A percentile compares a stretch with the other conserved stretches of the same genome.
Conservation (phyloP, 2,329 filamentous ascomycete species). For the Thelonectria rubi region DNA sequence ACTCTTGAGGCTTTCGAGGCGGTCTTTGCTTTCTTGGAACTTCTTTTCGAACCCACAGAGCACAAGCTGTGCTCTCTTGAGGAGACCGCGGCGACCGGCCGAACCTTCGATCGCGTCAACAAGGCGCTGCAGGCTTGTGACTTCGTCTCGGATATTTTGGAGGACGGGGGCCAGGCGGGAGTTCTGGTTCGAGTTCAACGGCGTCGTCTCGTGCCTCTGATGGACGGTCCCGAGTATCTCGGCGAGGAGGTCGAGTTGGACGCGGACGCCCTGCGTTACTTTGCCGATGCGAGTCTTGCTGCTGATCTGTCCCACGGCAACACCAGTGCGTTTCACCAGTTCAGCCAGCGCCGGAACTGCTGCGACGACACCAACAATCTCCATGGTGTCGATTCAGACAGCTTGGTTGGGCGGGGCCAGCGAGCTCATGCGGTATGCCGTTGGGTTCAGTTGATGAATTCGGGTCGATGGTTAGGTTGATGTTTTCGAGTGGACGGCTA, state of each 20-base stretch:
- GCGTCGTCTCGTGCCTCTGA: neutral
- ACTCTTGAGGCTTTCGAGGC: neutral
- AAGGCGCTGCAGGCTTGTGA: neutral
- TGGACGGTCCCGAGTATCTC: neutral
- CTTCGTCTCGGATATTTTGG: neutral
- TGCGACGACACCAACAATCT: neutral
- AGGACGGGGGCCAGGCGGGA: neutral
- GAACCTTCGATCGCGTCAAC: neutral
- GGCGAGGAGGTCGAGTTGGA: slow-evolving; percentile 10
- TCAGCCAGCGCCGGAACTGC: neutral
- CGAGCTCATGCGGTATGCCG: too few relatives aligned
- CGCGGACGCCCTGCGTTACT: neutral
- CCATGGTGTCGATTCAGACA: neutral
- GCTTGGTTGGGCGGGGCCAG: too few relatives aligned
- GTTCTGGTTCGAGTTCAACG: neutral
- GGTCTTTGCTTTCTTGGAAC: neutral
- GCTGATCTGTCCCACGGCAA: slow-evolving; percentile 6
- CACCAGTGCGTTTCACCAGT: slow-evolving; percentile 1
- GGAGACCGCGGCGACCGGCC: neutral
- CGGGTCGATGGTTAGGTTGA: too few relatives aligned
- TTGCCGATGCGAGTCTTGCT: neutral
- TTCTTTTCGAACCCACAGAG: neutral
- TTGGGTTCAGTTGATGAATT: too few relatives aligned
- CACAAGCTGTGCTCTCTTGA: slow-evolving; percentile 2
- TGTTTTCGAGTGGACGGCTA: too few relatives aligned